phyloP scores from a whole-genome alignment of 2,329 filamentous ascomycete genomes.

The Cladosporium colombiae region DNA sequence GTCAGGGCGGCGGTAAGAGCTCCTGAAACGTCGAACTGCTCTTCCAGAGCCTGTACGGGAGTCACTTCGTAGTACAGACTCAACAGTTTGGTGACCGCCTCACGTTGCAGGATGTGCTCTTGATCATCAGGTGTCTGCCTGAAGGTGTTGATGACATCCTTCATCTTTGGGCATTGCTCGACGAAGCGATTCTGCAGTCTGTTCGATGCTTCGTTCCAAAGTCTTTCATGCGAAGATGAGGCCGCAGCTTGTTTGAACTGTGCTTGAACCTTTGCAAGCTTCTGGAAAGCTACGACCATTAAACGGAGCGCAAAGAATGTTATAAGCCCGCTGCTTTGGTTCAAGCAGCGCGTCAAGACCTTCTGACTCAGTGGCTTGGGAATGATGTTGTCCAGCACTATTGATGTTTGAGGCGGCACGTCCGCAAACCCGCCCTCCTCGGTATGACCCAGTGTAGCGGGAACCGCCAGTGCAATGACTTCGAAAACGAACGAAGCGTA shows the following conservation, averaged over 20 bases:
- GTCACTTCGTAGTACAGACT: conserved; percentile 82
- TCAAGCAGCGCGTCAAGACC: conserved; percentile 75
- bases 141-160: conserved; percentile 75
- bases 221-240: conserved; percentile 21
- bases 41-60: conserved; percentile 75
- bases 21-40: conserved; percentile 85
- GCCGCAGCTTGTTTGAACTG: conserved; percentile 55
- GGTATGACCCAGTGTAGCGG: conserved; percentile 68
- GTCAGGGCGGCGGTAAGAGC: conserved; percentile 70
- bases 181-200: conserved; percentile 74
- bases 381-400: conserved; percentile 82
- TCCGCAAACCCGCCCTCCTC: conserved; percentile 56
- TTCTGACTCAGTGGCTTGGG: conserved; percentile 81
- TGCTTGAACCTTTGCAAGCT: conserved; percentile 66
- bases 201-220: conserved; percentile 71
- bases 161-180: conserved; percentile 76
- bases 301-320: conserved; percentile 83
- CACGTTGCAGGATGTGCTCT: conserved; percentile 64
- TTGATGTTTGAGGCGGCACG: conserved; percentile 73
- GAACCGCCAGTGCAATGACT: conserved; percentile 72
- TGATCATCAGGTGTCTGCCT: conserved; percentile 68
- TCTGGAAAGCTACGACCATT: conserved; percentile 75
- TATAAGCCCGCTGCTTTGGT: conserved; percentile 74
- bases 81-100: conserved; percentile 76
- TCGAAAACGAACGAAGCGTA: conserved; percentile 88